Base-by-base conservation (phyloP, 495 filamentous ascomycete genomes). In the Peziza echinospora region DNA sequence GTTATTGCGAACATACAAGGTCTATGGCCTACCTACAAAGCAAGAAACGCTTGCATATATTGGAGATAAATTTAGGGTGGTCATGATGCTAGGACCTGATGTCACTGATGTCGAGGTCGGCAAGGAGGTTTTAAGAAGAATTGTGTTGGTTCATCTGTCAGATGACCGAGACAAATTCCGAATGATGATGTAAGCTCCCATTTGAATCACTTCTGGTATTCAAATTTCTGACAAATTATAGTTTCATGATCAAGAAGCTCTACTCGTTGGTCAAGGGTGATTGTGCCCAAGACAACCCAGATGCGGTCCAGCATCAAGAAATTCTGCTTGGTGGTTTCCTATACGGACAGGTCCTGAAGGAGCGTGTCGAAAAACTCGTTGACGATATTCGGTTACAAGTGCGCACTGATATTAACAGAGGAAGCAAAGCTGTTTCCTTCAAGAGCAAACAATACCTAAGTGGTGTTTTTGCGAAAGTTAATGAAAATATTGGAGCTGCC, bases 261-360 rank as follows among this genome's bases (percentile, higher is more conserved):
- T 96, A 97, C 56, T 74, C 84, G 26, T 68, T 96, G 41, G 87
- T 85, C 21, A 82, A 82, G 49, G 85, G 87, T 41, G 89, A 93
- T 48, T 97, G 87, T 62, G 69, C 83, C 1, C 71, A 80, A 17
- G 89, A 97, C 62, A 94, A 97, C 59, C 86, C 89, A 9, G 89
- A 97, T 70, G 82, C 87, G 9, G 81, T 93, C 16, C 84, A 86
- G 46, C 87, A 83, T 57, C 89, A 96, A 57, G 89, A 97, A 60
- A 73, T 94, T 47, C 66, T 97, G 30, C 73, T 97, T 3, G 84
- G 84, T 51, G 87, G 87, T 3, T 92, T 89, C 53, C 68, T 97
- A 19, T 97, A 87, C 60, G 86, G 82, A 42, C 82, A 83, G 82
- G 80, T 97, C 25, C 63, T 97, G 49, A 97, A 97, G 66, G 89